These are phyloP conservation scores for Apiospora koreana DNA, from an alignment of 2,329 filamentous ascomycete species.

Conservation along the genomic window DNA sequence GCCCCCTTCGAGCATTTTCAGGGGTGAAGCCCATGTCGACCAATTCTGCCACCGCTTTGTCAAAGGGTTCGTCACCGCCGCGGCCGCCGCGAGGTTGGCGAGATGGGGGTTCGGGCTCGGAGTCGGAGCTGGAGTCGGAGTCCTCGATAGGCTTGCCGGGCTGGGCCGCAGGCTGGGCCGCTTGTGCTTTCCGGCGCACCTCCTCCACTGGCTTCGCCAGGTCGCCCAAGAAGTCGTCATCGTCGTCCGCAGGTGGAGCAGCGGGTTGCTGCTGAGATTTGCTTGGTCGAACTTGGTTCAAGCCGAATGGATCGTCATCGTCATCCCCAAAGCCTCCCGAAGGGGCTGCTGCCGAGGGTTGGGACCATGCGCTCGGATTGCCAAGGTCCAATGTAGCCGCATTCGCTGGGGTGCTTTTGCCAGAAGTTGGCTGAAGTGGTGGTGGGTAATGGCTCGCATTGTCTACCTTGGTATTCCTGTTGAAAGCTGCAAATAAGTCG, in stretches of 20 bases:
- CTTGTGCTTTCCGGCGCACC: slow-evolving; percentile 50
- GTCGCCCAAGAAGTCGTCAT: slow-evolving; percentile 68
- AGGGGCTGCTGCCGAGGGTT: slow-evolving; percentile 32
- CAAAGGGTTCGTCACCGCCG: slow-evolving; percentile 60
- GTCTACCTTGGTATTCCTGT: slow-evolving; percentile 66
- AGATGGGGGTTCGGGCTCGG: slow-evolving; percentile 35
- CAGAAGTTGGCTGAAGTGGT: slow-evolving; percentile 40
- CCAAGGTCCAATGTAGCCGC: slow-evolving; percentile 51
- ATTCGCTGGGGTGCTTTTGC: slow-evolving; percentile 47
- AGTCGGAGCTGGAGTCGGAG: slow-evolving; percentile 47
- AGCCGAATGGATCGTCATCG: slow-evolving; percentile 85
- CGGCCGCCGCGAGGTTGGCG: slow-evolving; percentile 15
- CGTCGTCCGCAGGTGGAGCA: slow-evolving; percentile 41
- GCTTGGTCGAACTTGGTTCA: slow-evolving; percentile 62
- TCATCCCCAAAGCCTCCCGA: slow-evolving; percentile 43
- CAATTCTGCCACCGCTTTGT: slow-evolving; percentile 82
- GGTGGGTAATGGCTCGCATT: slow-evolving; percentile 67
- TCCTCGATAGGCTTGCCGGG: slow-evolving; percentile 59
- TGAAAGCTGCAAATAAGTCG: slow-evolving; percentile 69
- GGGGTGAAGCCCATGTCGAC: slow-evolving; percentile 93
- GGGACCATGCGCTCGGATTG: slow-evolving; percentile 55
- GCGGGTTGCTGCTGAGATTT: slow-evolving; percentile 22
- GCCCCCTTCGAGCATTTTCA: slow-evolving; percentile 77
- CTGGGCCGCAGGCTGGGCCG: slow-evolving; percentile 43
- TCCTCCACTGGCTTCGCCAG: slow-evolving; percentile 66